phyloP scores from a whole-genome alignment of 1,284 basidiomycete genomes.

The Pascua sp. region DNA sequence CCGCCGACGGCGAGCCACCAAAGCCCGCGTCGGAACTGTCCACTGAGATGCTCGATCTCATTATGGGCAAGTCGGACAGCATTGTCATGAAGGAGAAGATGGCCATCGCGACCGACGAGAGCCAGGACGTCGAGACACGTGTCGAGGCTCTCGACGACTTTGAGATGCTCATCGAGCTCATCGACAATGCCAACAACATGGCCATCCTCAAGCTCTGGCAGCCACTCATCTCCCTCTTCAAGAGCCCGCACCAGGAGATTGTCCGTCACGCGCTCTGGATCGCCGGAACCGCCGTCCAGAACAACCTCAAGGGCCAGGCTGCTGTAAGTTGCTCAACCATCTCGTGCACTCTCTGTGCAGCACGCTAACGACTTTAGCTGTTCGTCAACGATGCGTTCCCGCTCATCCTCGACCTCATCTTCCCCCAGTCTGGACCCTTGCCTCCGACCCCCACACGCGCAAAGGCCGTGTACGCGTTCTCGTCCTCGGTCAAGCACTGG shows the following conservation, averaged over 20 bases:
- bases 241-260: conserved; percentile 60
- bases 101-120: conserved; percentile 64
- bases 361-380: conserved; percentile 56
- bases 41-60: conserved; percentile 73
- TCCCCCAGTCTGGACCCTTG: conserved; percentile 36
- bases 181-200: conserved; percentile 95
- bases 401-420: conserved; percentile 62
- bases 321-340: conserved; percentile 57
- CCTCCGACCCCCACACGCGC: conserved; percentile 52
- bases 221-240: conserved; percentile 67
- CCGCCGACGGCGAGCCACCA: conserved; percentile 9
- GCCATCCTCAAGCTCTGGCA: conserved; percentile 81
- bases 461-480: conserved; percentile 84
- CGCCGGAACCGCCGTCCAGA: conserved; percentile 88
- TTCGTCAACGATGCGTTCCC: conserved; percentile 66
- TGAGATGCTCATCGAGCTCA: conserved; percentile 91
- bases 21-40: conserved; percentile 22
- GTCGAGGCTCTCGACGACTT: conserved; percentile 84
- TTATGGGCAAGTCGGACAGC: conserved; percentile 80
- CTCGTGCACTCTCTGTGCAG: background rate
- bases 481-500: conserved; percentile 74
- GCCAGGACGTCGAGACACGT: conserved; percentile 62
- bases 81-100: conserved; percentile 84
- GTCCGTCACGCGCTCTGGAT: conserved; percentile 82
- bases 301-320: conserved; percentile 86